Evolutionary conservation across 1,284 basidiomycete genomes (phyloP).

Genomic region (Earliella scabrosa): DNA sequence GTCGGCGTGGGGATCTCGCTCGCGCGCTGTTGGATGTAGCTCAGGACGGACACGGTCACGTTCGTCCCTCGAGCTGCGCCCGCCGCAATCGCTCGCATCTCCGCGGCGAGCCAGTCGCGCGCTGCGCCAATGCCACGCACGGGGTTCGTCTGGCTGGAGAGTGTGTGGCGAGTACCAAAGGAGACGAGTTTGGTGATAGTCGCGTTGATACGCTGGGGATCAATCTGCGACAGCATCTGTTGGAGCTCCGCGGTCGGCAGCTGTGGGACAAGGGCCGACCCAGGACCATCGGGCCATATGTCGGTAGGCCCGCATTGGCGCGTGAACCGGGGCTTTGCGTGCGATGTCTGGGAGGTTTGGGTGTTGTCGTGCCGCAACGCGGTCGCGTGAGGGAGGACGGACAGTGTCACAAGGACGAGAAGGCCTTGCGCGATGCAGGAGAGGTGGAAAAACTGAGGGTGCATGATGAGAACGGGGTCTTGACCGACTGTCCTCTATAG

Average conservation of each 20-base stretch:
- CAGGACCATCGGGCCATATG: constrained; percentile 53
- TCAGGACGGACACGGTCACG: constrained; percentile 49
- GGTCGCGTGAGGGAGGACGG: constrained; percentile 5
- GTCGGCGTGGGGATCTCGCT: constrained; percentile 43
- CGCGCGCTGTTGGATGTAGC: constrained; percentile 46
- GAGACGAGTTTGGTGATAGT: constrained; percentile 56
- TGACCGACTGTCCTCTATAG: too few species aligned
- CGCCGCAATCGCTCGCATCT: constrained; percentile 47
- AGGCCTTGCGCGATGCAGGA: constrained; percentile 7
- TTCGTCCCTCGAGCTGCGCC: constrained; percentile 44
- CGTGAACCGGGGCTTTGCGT: constrained; percentile 13
- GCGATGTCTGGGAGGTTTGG: constrained; percentile 5
- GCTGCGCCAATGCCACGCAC: constrained; percentile 56
- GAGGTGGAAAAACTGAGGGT: too few species aligned
- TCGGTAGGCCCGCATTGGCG: constrained; percentile 32
- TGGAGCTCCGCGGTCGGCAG: constrained; percentile 46
- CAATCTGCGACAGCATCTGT: constrained; percentile 48
- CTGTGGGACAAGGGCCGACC: constrained; percentile 44
- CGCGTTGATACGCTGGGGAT: constrained; percentile 46
- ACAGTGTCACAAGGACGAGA: constrained; percentile 12
- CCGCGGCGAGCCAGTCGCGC: constrained; percentile 55
- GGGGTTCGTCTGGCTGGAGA: constrained; percentile 55
- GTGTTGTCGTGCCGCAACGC: not conserved
- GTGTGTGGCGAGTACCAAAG: constrained; percentile 57
- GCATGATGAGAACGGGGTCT: too few species aligned